Evolutionary conservation across 495 filamentous ascomycete genomes (phyloP), one percentile per base, ranked within the genome.

Genomic region (Aspergillus affinis): DNA sequence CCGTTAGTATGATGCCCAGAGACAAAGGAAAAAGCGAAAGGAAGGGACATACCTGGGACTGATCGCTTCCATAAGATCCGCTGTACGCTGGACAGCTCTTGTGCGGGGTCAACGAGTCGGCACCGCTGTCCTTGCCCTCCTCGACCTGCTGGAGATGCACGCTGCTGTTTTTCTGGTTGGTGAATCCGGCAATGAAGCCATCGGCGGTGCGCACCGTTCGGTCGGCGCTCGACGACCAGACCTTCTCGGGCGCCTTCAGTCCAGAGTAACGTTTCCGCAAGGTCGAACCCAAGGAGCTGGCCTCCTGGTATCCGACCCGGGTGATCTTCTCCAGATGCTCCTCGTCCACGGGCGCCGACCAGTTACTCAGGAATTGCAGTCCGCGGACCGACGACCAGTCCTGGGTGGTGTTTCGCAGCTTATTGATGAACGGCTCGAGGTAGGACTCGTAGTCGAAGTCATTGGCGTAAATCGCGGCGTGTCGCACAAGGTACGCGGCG

Each of bases 401-500:
- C 18, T 64, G 61, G 6, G 61, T 48, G 13, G 59, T 62, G 46
- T 67, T 64, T 9, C 50, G 56, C 36, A 67, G 54, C 41, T 67
- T 67, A 45, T 64, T n/a, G 27, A 67, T 36, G 12, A 67, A 67
- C 1, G 65, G 65, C 55, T 61, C 63, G 18, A 69, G 51, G 48
- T 65, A 69, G 0, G 63, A 54, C 44, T 65, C 63, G 51, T 65
- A 69, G 29, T 69, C 66, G 50, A 69, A 69, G 47, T 69, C 66
- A 54, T 69, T 69, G 56, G 63, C 61, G 59, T 69, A 69, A 26
- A 69, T 69, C n/a, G 63, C 66, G 6, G 66, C 66, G 55, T 69
- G 66, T n/a, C 66, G 66, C 19, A 69, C 51, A 2, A 65, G 59
- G 52, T 65, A 69, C 20, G 66, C 55, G 5, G 66, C 66, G 23